These are phyloP conservation scores for Haplosporangium gracile DNA, from an alignment of 192 early-diverging fungal genomes.

Conservation along the genomic window DNA sequence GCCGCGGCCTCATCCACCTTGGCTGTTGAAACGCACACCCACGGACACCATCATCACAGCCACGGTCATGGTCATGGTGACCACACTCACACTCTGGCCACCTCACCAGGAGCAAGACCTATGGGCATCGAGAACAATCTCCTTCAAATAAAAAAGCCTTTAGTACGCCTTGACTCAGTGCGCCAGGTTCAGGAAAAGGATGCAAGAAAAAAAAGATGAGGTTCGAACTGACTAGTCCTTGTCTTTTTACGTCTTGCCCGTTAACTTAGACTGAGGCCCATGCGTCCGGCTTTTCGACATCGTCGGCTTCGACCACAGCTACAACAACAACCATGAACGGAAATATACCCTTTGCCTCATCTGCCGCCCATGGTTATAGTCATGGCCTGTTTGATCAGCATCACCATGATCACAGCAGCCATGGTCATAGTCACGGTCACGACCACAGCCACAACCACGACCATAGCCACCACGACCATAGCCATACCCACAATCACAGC, in stretches of 20 bases:
- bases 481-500: not conserved
- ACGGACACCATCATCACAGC: constrained; percentile 7
- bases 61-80: constrained; percentile 13
- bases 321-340: constrained; percentile 29
- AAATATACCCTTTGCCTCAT: constrained; percentile 51
- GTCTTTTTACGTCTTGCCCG: not conserved
- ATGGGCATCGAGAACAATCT: constrained; percentile 21
- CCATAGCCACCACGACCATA: constrained; percentile 6
- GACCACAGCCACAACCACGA: constrained; percentile 9
- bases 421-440: constrained; percentile 11
- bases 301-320: constrained; percentile 15
- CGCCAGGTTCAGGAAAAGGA: not conserved
- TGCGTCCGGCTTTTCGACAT: constrained; percentile 6
- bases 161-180: constrained; percentile 4
- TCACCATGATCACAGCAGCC: not conserved
- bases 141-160: constrained; percentile 35
- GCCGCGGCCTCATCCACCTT: constrained; percentile 22
- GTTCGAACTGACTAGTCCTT: not conserved
- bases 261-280: constrained; percentile 4
- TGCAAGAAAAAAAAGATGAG: not conserved
- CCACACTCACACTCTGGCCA: constrained; percentile 16
- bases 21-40: constrained; percentile 26
- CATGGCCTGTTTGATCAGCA: constrained; percentile 38
- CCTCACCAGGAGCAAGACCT: constrained; percentile 18
- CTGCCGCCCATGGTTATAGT: constrained; percentile 26